phyloP scores from a whole-genome alignment of 2,329 filamentous ascomycete species.

The Scedosporium apiospermum region DNA sequence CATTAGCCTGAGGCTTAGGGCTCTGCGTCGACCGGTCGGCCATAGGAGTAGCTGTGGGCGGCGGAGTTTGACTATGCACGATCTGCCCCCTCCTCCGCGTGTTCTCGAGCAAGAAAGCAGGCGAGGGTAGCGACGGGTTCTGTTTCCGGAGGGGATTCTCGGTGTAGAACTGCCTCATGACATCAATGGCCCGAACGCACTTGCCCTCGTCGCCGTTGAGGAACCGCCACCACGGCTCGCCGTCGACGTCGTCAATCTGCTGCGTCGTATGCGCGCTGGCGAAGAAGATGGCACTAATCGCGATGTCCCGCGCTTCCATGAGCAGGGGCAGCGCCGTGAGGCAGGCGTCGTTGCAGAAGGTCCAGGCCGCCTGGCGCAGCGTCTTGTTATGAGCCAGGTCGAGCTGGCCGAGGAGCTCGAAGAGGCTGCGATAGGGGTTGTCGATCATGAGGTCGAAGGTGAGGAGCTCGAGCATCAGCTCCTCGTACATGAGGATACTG shows the following conservation, averaged over 20 bases:
- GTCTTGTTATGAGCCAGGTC: constrained; percentile 69
- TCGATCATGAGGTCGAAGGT: constrained; percentile 92
- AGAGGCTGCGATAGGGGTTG: constrained; percentile 77
- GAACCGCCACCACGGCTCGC: constrained; percentile 79
- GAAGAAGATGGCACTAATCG: constrained; percentile 79
- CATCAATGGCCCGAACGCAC: constrained; percentile 63
- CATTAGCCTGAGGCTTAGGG: background rate
- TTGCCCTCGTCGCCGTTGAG: constrained; percentile 62
- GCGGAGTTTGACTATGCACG: constrained; percentile 1
- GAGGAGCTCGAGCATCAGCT: constrained; percentile 79
- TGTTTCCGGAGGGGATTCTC: constrained; percentile 54
- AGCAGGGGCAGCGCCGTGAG: constrained; percentile 78
- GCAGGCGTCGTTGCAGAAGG: constrained; percentile 84
- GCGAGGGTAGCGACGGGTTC: constrained; percentile 42
- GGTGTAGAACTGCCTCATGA: constrained; percentile 61
- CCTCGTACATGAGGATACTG: constrained; percentile 85
- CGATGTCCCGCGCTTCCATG: constrained; percentile 70
- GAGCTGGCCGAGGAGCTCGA: constrained; percentile 67
- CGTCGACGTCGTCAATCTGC: constrained; percentile 66
- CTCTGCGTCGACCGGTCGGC: background rate
- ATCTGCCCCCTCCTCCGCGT: constrained; percentile 30
- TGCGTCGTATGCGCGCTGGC: constrained; percentile 66
- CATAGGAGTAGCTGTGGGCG: background rate
- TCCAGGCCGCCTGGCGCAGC: constrained; percentile 80
- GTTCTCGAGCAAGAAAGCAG: constrained; percentile 45